These are phyloP conservation scores for Fusarium sp. DNA, from an alignment of 2,329 filamentous ascomycete genomes.

Conservation along the genomic window DNA sequence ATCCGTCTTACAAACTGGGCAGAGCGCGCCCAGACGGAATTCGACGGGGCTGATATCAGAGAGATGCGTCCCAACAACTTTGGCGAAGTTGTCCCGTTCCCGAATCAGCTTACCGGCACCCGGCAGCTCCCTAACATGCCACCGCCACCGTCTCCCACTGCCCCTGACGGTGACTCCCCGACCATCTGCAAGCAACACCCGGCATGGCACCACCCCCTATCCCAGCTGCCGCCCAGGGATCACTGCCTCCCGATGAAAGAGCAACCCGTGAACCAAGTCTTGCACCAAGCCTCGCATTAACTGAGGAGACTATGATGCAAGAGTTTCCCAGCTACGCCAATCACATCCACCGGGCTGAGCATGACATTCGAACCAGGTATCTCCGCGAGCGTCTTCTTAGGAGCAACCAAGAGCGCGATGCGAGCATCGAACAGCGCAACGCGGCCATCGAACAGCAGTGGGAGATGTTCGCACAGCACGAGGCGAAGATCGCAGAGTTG, in stretches of 20 bases:
- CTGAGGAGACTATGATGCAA: neutral
- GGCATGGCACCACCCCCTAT: fast-evolving
- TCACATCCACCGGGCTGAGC: neutral
- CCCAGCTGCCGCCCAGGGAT: fast-evolving
- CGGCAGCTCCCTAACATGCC: neutral
- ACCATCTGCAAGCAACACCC: neutral
- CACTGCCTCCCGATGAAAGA: fast-evolving
- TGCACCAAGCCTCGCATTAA: neutral
- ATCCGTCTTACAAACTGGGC: neutral
- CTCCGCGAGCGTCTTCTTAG: neutral
- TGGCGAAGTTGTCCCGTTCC: neutral
- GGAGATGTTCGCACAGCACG: neutral
- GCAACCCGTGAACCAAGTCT: neutral
- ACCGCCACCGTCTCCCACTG: neutral
- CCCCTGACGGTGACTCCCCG: no score
- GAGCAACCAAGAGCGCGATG: neutral
- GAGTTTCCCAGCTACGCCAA: neutral
- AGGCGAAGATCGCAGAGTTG: neutral
- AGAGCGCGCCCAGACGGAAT: neutral
- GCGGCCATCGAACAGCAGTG: fast-evolving
- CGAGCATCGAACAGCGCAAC: neutral
- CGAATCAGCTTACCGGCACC: neutral
- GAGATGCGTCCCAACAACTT: neutral
- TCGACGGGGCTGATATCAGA: neutral
- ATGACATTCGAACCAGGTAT: neutral